phyloP scores from a whole-genome alignment of 1,284 basidiomycete species.

The Cystobasidiaceae sp. region DNA sequence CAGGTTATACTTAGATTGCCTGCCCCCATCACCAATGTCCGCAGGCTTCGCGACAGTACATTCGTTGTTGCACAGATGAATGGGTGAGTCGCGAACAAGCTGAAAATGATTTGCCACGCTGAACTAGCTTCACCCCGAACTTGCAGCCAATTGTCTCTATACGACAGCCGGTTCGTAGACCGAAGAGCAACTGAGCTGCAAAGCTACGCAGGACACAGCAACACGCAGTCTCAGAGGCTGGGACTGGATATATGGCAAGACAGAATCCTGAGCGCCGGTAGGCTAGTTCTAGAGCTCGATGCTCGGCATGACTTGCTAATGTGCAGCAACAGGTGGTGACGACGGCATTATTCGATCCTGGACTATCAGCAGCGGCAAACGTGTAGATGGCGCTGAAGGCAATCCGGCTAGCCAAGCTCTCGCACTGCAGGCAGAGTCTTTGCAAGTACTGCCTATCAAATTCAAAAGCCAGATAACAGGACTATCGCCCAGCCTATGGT shows the following conservation, averaged over 20 bases:
- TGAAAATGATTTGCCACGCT: not conserved
- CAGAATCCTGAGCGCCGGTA: conserved; percentile 12
- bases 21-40: conserved; percentile 14
- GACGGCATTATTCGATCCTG: too few species aligned
- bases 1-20: conserved; percentile 10
- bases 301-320: not conserved
- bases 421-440: too few species aligned
- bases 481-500: too few species aligned
- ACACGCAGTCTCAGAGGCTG: conserved; percentile 10
- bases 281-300: not conserved
- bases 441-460: too few species aligned
- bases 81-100: not conserved
- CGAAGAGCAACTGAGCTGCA: not conserved
- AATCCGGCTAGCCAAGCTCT: too few species aligned
- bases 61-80: conserved; percentile 20
- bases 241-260: conserved; percentile 15
- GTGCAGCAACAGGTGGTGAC: too few species aligned
- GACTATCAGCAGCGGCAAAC: too few species aligned
- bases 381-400: too few species aligned
- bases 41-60: not conserved
- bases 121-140: not conserved
- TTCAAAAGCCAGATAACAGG: too few species aligned
- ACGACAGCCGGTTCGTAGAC: conserved; percentile 3
- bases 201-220: conserved; percentile 7
- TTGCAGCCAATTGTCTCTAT: not conserved